These are phyloP conservation scores for Neonectria ditissima DNA, from an alignment of 2,329 filamentous ascomycete species.

Conservation along the genomic window DNA sequence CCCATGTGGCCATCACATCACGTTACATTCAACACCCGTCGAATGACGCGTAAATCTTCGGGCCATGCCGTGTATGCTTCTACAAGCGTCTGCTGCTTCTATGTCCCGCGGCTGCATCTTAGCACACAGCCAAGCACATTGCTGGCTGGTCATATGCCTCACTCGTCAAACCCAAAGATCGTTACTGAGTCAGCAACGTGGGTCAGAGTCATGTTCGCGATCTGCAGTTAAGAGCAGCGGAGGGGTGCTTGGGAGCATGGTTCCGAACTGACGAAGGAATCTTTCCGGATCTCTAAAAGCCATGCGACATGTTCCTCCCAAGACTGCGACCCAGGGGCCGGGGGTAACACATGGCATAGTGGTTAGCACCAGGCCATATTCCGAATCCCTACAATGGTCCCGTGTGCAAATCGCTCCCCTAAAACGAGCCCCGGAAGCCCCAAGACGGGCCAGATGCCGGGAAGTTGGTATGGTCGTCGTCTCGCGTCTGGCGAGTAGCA, in stretches of 20 bases:
- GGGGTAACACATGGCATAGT: conserved; percentile 42
- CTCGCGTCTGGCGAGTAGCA: conserved; percentile 27
- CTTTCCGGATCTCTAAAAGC: conserved; percentile 35
- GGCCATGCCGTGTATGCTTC: conserved; percentile 2
- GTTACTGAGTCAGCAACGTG: conserved; percentile 17
- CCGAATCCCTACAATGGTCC: conserved; percentile 36
- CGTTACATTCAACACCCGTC: conserved; percentile 20
- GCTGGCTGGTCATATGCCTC: conserved; percentile 6
- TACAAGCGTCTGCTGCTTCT: background rate
- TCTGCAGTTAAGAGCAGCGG: conserved; percentile 16
- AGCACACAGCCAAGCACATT: background rate
- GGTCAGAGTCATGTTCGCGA: conserved; percentile 15
- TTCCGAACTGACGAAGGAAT: conserved; percentile 21
- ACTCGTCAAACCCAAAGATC: background rate
- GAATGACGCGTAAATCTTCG: conserved; percentile 12
- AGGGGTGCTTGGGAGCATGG: conserved; percentile 6
- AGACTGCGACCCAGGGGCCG: conserved; percentile 37
- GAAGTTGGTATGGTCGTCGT: conserved; percentile 32
- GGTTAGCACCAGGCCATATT: conserved; percentile 37
- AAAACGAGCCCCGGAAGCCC: conserved; percentile 32
- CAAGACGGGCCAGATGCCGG: conserved; percentile 36
- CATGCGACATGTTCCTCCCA: conserved; percentile 27
- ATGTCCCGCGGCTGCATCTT: background rate
- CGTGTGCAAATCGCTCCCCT: conserved; percentile 38
- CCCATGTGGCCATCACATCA: conserved; percentile 31